A percentile compares a stretch with the other conserved stretches of the same genome.
These are phyloP conservation scores for Grigorovia humatica DNA, from an alignment of 805 yeast genomes.

Conservation along the genomic window DNA sequence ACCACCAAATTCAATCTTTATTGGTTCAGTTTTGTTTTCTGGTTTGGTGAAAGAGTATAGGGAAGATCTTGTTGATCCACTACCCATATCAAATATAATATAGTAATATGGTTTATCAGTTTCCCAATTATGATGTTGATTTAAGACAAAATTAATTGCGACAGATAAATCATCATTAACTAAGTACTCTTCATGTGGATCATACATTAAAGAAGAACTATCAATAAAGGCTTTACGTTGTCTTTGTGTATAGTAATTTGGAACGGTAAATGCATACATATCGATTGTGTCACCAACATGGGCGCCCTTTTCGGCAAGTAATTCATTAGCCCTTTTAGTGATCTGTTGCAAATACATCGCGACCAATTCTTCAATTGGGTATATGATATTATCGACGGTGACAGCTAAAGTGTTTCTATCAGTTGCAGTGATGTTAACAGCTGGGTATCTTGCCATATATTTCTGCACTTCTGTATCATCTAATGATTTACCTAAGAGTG, in stretches of 20 bases:
- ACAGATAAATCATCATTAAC: conserved; percentile 91
- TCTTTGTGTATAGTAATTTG: conserved; percentile 53
- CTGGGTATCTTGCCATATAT: conserved; percentile 51
- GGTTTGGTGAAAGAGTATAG: conserved; percentile 49
- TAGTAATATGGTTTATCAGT: conserved; percentile 40
- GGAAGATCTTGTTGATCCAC: conserved; percentile 83
- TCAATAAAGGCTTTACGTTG: conserved; percentile 67
- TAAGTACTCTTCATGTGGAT: conserved; percentile 46
- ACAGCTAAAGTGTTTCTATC: conserved; percentile 51
- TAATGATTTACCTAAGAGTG: conserved; percentile 52
- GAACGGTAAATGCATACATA: conserved; percentile 68
- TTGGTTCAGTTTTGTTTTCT: conserved; percentile 32
- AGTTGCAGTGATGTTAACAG: conserved; percentile 37
- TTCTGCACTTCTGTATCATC: conserved; percentile 37
- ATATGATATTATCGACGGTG: conserved; percentile 37
- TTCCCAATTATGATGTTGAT: conserved; percentile 17
- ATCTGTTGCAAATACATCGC: conserved; percentile 75
- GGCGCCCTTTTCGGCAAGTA: conserved; percentile 45
- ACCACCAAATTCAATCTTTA: conserved; percentile 55
- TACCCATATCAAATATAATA: conserved; percentile 82
- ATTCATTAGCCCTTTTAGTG: conserved; percentile 49
- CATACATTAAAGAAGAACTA: conserved; percentile 52
- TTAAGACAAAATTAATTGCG: conserved; percentile 64
- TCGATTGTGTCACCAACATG: conserved; percentile 38
- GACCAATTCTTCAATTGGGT: conserved; percentile 63